Evolutionary conservation across 768 basidiomycete genomes (phyloP), one percentile per base, ranked within the genome.

Genomic region (Russula griseocarnosa): DNA sequence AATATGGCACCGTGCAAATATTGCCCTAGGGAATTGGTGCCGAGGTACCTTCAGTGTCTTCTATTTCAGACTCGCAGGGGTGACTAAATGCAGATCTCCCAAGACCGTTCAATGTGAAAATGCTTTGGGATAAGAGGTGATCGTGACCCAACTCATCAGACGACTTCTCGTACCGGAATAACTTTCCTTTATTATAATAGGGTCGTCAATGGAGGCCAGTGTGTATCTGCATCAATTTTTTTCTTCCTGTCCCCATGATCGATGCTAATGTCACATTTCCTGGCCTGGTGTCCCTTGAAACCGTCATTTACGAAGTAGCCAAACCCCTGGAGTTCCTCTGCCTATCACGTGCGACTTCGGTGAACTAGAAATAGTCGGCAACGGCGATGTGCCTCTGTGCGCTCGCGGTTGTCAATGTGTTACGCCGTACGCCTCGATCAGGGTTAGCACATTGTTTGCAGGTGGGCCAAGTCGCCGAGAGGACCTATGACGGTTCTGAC

Each of bases 381-480:
- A 40, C 24, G 8, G 47, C 28, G 18, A 65, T 44, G 9, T 11
- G 18, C 11, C 18, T 46, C 51, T 60, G 60, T 24, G 10, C 22
- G 24, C 10, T 53, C 20, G 54, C 58, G 54, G 60, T 62, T 32
- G 60, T 58, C 52, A 8, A 24, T 32, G 55, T 52, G 5, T 28
- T n/a, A n/a, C n/a, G n/a, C n/a, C n/a, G n/a, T 49, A 42, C 7
- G 50, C 60, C 10, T 44, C 47, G 1, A 40, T 62, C 9, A 44
- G 51, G 51, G 44, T n/a, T 60, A 62, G 34, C 56, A 62, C n/a
- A 55, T 62, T 6, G 14, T 58, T 58, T 38, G 53, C 53, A 16
- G 32, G 32, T 32, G n/a, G 3, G 30, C 30, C 30, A 7, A 30
- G n/a, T 30, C 1, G 34, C 34, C 10, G 3, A 34, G 34, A 32